A percentile compares a stretch with the other conserved stretches of the same genome.
Conservation (phyloP, 768 basidiomycete genomes). For the Psilocybe subaeruginosa region DNA sequence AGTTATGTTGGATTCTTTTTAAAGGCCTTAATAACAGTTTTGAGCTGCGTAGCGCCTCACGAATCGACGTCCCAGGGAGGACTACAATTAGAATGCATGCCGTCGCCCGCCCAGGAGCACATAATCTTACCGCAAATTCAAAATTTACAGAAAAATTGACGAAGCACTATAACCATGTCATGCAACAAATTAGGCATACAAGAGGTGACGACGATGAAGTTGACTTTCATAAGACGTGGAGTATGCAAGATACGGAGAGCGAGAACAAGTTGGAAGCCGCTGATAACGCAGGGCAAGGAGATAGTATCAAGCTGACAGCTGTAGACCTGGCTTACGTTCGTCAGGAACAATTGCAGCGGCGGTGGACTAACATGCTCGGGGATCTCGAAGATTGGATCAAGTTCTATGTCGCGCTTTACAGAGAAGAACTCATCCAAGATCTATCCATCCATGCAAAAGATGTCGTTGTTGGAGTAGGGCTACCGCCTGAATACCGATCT, state of each 20-base stretch:
- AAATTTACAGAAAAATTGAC: slow-evolving; percentile 4
- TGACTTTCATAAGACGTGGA: slow-evolving; percentile 7
- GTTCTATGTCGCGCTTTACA: slow-evolving; percentile 2
- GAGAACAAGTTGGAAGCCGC: too few relatives aligned
- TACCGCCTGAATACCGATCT: not conserved
- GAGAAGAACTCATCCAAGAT: slow-evolving; percentile 2
- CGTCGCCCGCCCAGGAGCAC: not conserved
- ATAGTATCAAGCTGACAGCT: not conserved
- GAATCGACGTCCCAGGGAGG: not conserved
- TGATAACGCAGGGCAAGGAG: too few relatives aligned
- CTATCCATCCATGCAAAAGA: not conserved
- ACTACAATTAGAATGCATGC: not conserved
- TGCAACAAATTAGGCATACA: not conserved
- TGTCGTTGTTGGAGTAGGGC: not conserved
- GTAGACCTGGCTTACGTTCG: slow-evolving; percentile 4
- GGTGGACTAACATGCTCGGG: not conserved
- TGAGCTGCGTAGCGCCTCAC: not conserved
- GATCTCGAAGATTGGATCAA: slow-evolving; percentile 5
- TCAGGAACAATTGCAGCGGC: slow-evolving; percentile 7
- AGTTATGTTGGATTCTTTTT: slow-evolving; percentile 3
- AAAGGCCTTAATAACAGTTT: not conserved
- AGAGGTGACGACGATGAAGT: too few relatives aligned
- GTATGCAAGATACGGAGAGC: too few relatives aligned
- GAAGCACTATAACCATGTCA: slow-evolving; percentile 4
- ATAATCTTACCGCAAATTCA: slow-evolving; percentile 8